A percentile compares a stretch with the other conserved stretches of the same genome.
Evolutionary conservation across 2,329 filamentous ascomycete genomes (phyloP).

Genomic region (Aspergillus ochraceus): DNA sequence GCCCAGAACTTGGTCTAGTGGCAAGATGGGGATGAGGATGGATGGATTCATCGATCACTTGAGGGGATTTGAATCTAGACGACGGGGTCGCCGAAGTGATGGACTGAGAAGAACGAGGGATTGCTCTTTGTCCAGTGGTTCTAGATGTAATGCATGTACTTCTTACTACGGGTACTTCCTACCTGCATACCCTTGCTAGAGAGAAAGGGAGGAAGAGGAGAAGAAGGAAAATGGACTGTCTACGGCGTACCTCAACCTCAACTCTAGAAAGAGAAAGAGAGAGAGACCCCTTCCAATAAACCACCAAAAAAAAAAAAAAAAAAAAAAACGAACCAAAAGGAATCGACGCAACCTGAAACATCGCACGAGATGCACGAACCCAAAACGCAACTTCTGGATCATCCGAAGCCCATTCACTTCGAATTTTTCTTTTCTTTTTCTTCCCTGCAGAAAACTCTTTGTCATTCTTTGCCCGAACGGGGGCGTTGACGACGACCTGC

Average conservation of each 20-base stretch:
- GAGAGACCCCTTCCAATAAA: neutral
- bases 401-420: neutral
- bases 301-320: neutral
- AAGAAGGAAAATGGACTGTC: no score
- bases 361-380: constrained; percentile 2
- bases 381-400: neutral
- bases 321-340: neutral
- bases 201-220: neutral
- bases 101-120: neutral
- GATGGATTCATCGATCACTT: neutral
- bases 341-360: constrained; percentile 4
- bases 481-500: neutral
- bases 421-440: neutral
- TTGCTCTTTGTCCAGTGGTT: no score
- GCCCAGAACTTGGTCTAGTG: neutral
- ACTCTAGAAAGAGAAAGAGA: neutral
- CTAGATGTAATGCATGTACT: no score
- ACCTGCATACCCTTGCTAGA: neutral
- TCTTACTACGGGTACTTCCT: no score
- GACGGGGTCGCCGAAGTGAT: neutral
- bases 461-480: neutral
- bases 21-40: neutral
- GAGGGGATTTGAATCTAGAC: neutral
- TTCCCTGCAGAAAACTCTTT: neutral
- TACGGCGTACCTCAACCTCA: no score